Evolutionary conservation across 176 grass and related monocot species (phyloP).

Genomic region (Eleusine coracana): DNA sequence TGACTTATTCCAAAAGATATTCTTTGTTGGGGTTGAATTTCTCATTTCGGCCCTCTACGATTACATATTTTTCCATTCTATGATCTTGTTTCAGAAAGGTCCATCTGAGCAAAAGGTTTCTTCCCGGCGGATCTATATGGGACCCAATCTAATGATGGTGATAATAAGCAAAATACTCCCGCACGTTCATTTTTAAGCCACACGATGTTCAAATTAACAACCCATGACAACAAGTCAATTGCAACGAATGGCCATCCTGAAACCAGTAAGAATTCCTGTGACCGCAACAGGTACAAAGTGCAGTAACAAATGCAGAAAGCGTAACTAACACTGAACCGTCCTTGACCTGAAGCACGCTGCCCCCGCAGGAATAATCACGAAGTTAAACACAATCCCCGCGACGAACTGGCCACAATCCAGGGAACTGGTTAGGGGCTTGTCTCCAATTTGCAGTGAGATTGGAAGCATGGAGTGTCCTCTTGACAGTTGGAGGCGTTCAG

Average conservation of each 20-base stretch:
- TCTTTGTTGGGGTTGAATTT: constrained; percentile 18
- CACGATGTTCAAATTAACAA: background rate
- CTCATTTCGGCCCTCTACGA: background rate
- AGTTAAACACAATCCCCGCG: background rate
- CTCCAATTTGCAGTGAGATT: background rate
- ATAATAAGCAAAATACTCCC: background rate
- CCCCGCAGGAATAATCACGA: background rate
- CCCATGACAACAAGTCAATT: background rate
- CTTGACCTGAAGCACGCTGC: background rate
- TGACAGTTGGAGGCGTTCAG: constrained; percentile 21
- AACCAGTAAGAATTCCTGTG: background rate
- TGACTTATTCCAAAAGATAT: constrained; percentile 50
- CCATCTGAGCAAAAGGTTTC: constrained; percentile 22
- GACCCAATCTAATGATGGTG: constrained; percentile 20
- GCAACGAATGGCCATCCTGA: background rate
- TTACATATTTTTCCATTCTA: background rate
- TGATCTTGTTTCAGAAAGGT: constrained; percentile 4
- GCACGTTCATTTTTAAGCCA: constrained; percentile 20
- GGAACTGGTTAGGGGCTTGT: background rate
- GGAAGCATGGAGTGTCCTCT: background rate
- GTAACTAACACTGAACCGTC: background rate
- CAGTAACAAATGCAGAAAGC: background rate
- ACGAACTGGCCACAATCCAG: background rate
- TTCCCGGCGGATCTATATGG: background rate
- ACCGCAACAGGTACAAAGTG: background rate